A percentile compares a stretch with the other conserved stretches of the same genome.
Evolutionary conservation across 257 asterid genomes (phyloP).

Genomic region (Fraxinus excelsior): DNA sequence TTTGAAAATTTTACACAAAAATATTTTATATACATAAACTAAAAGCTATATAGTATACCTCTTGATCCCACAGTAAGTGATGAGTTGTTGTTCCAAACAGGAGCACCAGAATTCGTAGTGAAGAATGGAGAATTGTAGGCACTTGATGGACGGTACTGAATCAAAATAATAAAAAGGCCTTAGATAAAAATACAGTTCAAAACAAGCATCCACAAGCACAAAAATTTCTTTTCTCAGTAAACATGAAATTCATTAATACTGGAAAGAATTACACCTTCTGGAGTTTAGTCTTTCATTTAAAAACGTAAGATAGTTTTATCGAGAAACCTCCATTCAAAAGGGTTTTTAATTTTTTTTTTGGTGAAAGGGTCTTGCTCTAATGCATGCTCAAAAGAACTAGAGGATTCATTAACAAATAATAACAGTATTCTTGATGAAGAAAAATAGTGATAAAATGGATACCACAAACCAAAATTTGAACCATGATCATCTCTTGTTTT

Average conservation of each 20-base stretch:
- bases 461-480: no score
- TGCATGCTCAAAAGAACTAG: no score
- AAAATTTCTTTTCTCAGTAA: background rate
- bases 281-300: no score
- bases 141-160: constrained; percentile 88
- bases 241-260: background rate
- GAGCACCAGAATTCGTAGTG: constrained; percentile 88
- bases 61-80: constrained; percentile 85
- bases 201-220: background rate
- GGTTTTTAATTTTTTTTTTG: no score
- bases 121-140: constrained; percentile 71
- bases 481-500: no score
- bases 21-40: no score
- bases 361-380: background rate
- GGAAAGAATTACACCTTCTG: background rate
- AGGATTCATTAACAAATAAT: no score
- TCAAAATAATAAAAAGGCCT: constrained; percentile 23
- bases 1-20: no score
- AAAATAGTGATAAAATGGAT: no score
- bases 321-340: background rate
- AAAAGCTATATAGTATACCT: constrained; percentile 41
- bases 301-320: no score
- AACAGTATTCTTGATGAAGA: no score
- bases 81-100: constrained; percentile 84
- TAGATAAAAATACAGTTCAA: background rate